Percentiles rank a stretch among this genome's conserved stretches.
phyloP scores from a whole-genome alignment of 345 rosid species.

The Linum tenue region DNA sequence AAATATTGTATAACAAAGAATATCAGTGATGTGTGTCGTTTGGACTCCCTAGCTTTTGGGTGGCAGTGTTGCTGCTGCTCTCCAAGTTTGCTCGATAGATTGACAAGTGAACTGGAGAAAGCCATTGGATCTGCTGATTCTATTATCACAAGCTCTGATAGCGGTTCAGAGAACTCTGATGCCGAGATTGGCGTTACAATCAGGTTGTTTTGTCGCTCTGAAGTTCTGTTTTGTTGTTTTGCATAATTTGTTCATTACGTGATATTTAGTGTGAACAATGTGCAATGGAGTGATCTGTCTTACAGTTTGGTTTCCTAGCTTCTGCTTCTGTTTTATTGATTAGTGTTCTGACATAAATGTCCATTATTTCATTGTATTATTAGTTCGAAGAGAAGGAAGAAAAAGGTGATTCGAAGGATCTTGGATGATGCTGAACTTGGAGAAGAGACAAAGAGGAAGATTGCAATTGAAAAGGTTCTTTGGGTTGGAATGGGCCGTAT shows the following conservation, averaged over 20 bases:
- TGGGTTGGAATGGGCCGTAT: conserved; percentile 9
- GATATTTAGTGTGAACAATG: too few species aligned
- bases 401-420: conserved; percentile 88
- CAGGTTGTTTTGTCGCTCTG: conserved; percentile 34
- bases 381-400: conserved; percentile 57
- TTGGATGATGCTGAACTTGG: conserved; percentile 98
- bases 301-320: not conserved
- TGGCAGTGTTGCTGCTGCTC: conserved; percentile 87
- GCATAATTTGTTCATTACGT: not conserved
- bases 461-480: conserved; percentile 87
- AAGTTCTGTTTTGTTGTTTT: not conserved
- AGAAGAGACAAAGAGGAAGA: conserved; percentile 91
- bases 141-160: conserved; percentile 47
- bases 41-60: conserved; percentile 49
- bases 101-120: conserved; percentile 60
- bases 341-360: conserved; percentile 18
- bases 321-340: not conserved
- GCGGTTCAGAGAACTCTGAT: conserved; percentile 64
- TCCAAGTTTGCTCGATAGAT: conserved; percentile 58
- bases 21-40: conserved; percentile 62
- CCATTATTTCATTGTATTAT: conserved; percentile 11
- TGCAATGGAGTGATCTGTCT: not conserved
- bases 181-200: conserved; percentile 32
- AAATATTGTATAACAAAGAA: conserved; percentile 64
- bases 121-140: conserved; percentile 44